Evolutionary conservation across 78 protist genomes (phyloP), one percentile per base, ranked within the genome.

Genomic region (Planoprotostelium fungivorum): DNA sequence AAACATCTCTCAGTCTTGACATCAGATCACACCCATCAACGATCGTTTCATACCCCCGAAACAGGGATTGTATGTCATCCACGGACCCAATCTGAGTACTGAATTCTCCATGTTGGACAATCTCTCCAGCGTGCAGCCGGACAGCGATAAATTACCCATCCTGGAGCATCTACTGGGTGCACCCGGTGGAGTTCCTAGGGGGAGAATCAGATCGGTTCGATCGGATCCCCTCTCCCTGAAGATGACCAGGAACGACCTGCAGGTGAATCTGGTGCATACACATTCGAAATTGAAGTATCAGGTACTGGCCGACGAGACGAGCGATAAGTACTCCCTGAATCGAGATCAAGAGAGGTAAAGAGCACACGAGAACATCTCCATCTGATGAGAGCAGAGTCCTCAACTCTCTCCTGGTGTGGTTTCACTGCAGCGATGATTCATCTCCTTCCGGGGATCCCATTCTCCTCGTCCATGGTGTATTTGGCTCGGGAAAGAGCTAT

Each of bases 401-500:
- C 5, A 5, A 10, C 29, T 90, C 83, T 5, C 36, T 93, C 35
- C 29, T 86, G 10, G 84, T 88, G n/a, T 88, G 91, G 34, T 63
- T 94, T 29, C 29, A 36, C 34, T 91, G 96, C 91, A 85, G 88
- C 63, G 51, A 93, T 83, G 88, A 84, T 35, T 35, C 28, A 29
- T 87, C 85, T 29, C 38, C 37, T 34, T 1, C 36, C 0, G 87
- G 39, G 34, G 37, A 29, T 28, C 90, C 95, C 0, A 84, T 93
- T 0, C 31, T 84, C 10, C 89, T 96, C 51, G 94, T 95, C 1
- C 96, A 96, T 86, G 98, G 98, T 28, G 96, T 95, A 28, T 96
- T 95, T 86, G 98, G 98, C 28, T 88, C 96, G 34, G 98, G 98
- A 37, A 96, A 96, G 63, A 37, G 88, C 35, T 90, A 88, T 9